These are phyloP conservation scores for Cardiospermum halicacabum DNA, from an alignment of 345 rosid species.

Conservation along the genomic window DNA sequence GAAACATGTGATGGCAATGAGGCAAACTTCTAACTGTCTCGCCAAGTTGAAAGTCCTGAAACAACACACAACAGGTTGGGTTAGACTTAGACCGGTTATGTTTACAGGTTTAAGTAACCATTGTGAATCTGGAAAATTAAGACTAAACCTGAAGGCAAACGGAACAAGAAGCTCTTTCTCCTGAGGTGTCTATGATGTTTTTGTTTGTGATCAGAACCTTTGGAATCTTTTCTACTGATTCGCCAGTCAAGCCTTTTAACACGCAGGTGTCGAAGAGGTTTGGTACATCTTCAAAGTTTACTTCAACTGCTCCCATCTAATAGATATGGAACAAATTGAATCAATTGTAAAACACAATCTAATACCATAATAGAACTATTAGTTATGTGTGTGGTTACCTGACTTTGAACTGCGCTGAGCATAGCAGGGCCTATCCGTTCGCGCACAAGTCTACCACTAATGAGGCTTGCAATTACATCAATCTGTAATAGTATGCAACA, in stretches of 20 bases:
- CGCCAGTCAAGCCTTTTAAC: slow-evolving; percentile 73
- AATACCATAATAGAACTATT: background rate
- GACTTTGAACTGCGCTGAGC: slow-evolving; percentile 99
- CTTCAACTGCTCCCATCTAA: slow-evolving; percentile 94
- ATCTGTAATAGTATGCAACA: slow-evolving; percentile 45
- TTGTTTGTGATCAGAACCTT: slow-evolving; percentile 61
- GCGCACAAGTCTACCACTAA: slow-evolving; percentile 96
- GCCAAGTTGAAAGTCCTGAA: slow-evolving; percentile 93
- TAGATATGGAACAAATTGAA: slow-evolving; percentile 4
- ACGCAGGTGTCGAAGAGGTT: slow-evolving; percentile 86
- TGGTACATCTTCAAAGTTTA: slow-evolving; percentile 65
- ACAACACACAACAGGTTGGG: background rate
- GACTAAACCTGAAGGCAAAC: slow-evolving; percentile 91
- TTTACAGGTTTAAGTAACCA: too few species aligned
- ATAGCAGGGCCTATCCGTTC: slow-evolving; percentile 98
- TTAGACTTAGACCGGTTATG: too few species aligned
- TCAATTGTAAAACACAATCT: background rate
- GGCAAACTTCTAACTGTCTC: slow-evolving; percentile 93
- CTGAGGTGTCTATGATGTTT: slow-evolving; percentile 62
- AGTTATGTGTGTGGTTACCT: too few species aligned
- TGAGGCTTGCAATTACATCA: slow-evolving; percentile 95
- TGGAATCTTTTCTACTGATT: slow-evolving; percentile 78
- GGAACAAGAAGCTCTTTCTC: slow-evolving; percentile 78
- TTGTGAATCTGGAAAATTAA: too few species aligned
- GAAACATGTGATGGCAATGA: slow-evolving; percentile 96